These are phyloP conservation scores for Taphrina pruni DNA, from an alignment of 1,139 yeast genomes.

Conservation along the genomic window DNA sequence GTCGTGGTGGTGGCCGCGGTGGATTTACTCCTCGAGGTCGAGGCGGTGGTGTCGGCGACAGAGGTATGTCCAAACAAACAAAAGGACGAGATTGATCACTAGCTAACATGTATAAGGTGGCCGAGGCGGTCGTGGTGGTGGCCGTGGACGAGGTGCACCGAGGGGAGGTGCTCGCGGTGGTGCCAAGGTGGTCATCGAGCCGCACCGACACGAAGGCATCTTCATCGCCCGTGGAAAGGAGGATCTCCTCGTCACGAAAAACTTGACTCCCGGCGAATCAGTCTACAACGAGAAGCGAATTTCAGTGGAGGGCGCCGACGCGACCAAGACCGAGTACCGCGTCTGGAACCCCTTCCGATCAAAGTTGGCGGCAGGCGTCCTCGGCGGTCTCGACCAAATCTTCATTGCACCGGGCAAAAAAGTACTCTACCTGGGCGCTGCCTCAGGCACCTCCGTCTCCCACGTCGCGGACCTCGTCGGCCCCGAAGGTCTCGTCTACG, in stretches of 20 bases:
- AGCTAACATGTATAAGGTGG: conserved; percentile 16
- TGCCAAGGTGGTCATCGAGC: conserved; percentile 94
- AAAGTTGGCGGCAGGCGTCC: conserved; percentile 98
- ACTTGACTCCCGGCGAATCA: conserved; percentile 96
- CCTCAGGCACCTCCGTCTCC: conserved; percentile 98
- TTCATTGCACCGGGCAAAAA: conserved; percentile 98
- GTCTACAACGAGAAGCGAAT: conserved; percentile 97
- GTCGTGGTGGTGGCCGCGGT: conserved; percentile 56
- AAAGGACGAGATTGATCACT: too few species aligned
- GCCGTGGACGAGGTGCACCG: conserved; percentile 56
- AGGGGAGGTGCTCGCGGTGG: conserved; percentile 84
- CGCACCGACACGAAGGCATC: conserved; percentile 93
- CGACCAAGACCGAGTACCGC: conserved; percentile 94
- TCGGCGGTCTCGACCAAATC: conserved; percentile 98
- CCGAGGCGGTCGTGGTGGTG: conserved; percentile 48
- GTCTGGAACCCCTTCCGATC: conserved; percentile 99
- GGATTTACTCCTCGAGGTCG: conserved; percentile 64
- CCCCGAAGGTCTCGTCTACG: conserved; percentile 98
- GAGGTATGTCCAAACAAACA: conserved; percentile 19
- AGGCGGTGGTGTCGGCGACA: conserved; percentile 46
- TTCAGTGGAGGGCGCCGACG: conserved; percentile 86
- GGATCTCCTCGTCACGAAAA: conserved; percentile 95
- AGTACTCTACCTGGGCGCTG: conserved; percentile 97
- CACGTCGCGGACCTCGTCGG: conserved; percentile 99
- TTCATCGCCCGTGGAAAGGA: conserved; percentile 99